These are phyloP conservation scores for Colletotrichum agaves DNA, from an alignment of 2,329 filamentous ascomycete species.

Conservation along the genomic window DNA sequence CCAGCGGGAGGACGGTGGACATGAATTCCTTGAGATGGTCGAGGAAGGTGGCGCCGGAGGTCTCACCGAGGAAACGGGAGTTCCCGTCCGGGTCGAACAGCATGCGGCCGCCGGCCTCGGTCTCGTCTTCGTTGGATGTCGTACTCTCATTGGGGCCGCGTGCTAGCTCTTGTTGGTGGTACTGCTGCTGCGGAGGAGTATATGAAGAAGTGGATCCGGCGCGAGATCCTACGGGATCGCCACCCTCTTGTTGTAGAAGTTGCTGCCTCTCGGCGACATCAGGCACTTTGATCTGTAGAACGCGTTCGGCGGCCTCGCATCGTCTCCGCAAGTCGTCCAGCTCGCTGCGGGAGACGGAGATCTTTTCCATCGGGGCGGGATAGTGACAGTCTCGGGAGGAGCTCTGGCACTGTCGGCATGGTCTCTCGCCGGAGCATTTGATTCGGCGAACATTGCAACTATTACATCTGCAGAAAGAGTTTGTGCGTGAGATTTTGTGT, in stretches of 20 bases:
- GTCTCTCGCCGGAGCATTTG: constrained; percentile 62
- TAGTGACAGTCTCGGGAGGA: constrained; percentile 59
- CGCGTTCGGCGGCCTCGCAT: constrained; percentile 53
- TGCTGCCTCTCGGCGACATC: constrained; percentile 49
- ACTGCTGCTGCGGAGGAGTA: constrained; percentile 39
- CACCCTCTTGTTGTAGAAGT: constrained; percentile 44
- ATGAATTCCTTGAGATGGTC: constrained; percentile 62
- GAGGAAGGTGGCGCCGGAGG: constrained; percentile 61
- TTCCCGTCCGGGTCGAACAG: constrained; percentile 57
- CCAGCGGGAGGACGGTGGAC: constrained; percentile 50
- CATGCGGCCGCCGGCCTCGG: constrained; percentile 48
- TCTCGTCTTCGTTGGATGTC: constrained; percentile 31
- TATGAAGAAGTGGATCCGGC: constrained; percentile 35
- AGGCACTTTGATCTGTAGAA: constrained; percentile 50
- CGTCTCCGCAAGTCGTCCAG: constrained; percentile 53
- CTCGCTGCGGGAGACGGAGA: constrained; percentile 54
- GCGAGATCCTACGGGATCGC: constrained; percentile 37
- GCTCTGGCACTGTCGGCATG: constrained; percentile 57
- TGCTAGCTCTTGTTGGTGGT: constrained; percentile 17
- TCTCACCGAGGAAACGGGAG: constrained; percentile 59
- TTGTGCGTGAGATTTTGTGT: constrained; percentile 3
- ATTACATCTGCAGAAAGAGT: constrained; percentile 56
- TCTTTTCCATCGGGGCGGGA: constrained; percentile 55
- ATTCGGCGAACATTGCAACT: constrained; percentile 63
- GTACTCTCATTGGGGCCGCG: constrained; percentile 8